phyloP scores from a whole-genome alignment of 768 basidiomycete genomes.

The Leccinum subgranulosum region DNA sequence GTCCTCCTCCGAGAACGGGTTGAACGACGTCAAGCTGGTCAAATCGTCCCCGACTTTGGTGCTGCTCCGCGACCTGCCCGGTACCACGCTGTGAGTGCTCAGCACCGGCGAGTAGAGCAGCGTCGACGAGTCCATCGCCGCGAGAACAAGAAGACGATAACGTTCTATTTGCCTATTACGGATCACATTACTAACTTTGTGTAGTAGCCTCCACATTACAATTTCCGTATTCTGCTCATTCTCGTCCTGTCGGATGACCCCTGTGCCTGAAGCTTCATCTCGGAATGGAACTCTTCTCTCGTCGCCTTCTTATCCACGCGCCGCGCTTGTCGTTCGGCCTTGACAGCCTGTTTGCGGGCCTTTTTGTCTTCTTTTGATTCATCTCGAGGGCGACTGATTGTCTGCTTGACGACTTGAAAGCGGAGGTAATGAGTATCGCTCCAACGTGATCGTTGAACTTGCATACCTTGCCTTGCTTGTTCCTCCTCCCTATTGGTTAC shows the following conservation, averaged over 20 bases:
- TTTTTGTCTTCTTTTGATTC: conserved; percentile 78
- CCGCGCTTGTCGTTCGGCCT: conserved; percentile 60
- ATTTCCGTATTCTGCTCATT: conserved; percentile 16
- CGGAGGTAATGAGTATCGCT: conserved; percentile 1
- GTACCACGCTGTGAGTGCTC: conserved; percentile 36
- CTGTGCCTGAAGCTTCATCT: conserved; percentile 59
- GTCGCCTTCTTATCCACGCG: conserved; percentile 64
- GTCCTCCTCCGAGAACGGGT: conserved; percentile 91
- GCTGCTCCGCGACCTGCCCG: conserved; percentile 61
- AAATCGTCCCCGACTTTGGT: conserved; percentile 59
- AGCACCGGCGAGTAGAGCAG: conserved; percentile 28
- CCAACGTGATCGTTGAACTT: neutral
- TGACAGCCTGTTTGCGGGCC: conserved; percentile 66
- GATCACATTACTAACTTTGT: neutral
- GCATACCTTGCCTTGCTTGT: conserved; percentile 25
- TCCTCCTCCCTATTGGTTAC: conserved; percentile 19
- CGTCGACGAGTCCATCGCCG: conserved; percentile 33
- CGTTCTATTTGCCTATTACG: conserved; percentile 17
- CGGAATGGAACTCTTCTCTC: conserved; percentile 60
- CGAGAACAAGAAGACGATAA: neutral
- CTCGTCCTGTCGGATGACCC: conserved; percentile 44
- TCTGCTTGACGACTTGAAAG: conserved; percentile 33
- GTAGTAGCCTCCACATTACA: conserved; percentile 11
- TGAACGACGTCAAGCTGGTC: conserved; percentile 78
- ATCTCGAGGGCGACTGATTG: conserved; percentile 65